Conservation (phyloP, 2,329 filamentous ascomycete genomes). For the Fusarium redolens region DNA sequence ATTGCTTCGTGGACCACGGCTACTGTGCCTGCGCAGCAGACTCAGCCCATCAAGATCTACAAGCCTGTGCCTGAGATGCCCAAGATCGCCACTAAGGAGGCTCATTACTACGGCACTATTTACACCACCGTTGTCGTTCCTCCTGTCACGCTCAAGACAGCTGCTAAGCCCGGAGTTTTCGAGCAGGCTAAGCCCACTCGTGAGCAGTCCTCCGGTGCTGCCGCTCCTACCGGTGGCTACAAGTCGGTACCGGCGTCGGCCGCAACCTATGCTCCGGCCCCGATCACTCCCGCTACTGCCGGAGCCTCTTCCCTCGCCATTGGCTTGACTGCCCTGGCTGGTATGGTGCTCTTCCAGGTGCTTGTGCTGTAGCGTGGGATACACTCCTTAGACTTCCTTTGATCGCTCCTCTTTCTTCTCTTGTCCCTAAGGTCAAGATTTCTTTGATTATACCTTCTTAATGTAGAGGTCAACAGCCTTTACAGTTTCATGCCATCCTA, state of each 20-base stretch:
- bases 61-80: slow-evolving; percentile 26
- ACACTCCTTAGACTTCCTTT: neutral
- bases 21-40: slow-evolving; percentile 31
- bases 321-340: slow-evolving; percentile 43
- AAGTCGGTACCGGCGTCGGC: slow-evolving; percentile 11
- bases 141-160: slow-evolving; percentile 32
- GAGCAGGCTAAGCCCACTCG: slow-evolving; percentile 27
- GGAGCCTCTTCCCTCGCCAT: slow-evolving; percentile 54
- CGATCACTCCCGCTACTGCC: slow-evolving; percentile 56
- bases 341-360: slow-evolving; percentile 44
- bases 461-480: slow-evolving; percentile 6
- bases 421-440: slow-evolving; percentile 2
- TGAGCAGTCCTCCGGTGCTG: slow-evolving; percentile 30
- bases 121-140: slow-evolving; percentile 26
- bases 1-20: slow-evolving; percentile 41
- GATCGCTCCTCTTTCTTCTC: slow-evolving; percentile 9
- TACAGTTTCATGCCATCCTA: slow-evolving; percentile 18
- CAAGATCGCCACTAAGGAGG: slow-evolving; percentile 12
- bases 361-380: slow-evolving; percentile 43
- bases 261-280: slow-evolving; percentile 21
- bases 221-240: slow-evolving; percentile 42
- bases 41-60: slow-evolving; percentile 20
- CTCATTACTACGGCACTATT: slow-evolving; percentile 18
- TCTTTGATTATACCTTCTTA: slow-evolving; percentile 14
- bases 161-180: slow-evolving; percentile 33